Conservation (phyloP, 148 eudicot species). For the Persicaria maculosa region DNA sequence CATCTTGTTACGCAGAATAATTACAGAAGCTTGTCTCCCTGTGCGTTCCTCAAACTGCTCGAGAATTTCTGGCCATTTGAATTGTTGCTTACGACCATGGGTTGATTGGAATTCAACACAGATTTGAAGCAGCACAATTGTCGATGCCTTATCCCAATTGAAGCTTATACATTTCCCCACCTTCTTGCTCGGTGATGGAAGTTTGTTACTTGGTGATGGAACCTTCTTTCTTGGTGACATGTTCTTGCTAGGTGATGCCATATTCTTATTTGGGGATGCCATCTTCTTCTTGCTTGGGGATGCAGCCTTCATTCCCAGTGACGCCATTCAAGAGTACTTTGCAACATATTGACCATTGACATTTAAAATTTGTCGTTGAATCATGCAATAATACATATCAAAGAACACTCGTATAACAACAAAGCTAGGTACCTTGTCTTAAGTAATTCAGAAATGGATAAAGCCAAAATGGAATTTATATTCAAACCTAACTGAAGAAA, state of each 20-base stretch:
- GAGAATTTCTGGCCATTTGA: slow-evolving; percentile 5
- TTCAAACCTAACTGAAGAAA: too few species aligned
- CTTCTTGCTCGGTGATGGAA: neutral
- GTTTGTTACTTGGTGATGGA: neutral
- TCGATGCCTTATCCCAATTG: neutral
- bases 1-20: neutral
- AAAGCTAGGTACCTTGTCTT: too few species aligned
- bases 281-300: too few species aligned
- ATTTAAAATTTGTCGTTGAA: neutral
- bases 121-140: slow-evolving; percentile 1
- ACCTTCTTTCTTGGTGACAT: neutral
- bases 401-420: neutral
- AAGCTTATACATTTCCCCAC: neutral
- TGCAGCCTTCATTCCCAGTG: too few species aligned
- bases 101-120: neutral
- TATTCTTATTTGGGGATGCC: too few species aligned
- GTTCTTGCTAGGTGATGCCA: neutral
- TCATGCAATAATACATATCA: neutral
- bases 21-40: neutral
- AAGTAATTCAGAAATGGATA: too few species aligned
- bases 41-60: slow-evolving; percentile 6
- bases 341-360: neutral
- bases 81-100: neutral
- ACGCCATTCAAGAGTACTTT: neutral
- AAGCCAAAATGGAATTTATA: too few species aligned